Evolutionary conservation across 1,284 basidiomycete genomes (phyloP).

Genomic region (Malassezia psittaci): DNA sequence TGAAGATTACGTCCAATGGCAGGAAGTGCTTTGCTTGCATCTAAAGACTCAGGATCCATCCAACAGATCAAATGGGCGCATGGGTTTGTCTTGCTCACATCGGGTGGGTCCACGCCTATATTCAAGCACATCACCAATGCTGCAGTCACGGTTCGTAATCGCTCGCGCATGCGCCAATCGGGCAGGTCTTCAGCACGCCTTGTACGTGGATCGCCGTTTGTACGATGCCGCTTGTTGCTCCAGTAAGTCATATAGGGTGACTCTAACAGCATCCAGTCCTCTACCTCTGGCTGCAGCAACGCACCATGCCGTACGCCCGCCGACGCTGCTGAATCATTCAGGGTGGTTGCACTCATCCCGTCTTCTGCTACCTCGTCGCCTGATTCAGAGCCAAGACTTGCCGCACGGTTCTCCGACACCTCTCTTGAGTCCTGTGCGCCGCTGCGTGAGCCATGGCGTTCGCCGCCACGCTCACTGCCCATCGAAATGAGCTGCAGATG

Average conservation of each 20-base stretch:
- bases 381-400: neutral
- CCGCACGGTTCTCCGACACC: neutral
- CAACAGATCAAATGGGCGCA: conserved; percentile 92
- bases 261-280: conserved; percentile 43
- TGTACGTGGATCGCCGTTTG: conserved; percentile 70
- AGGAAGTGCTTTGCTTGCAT: conserved; percentile 49
- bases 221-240: conserved; percentile 64
- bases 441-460: neutral
- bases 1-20: conserved; percentile 82
- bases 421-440: neutral
- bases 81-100: conserved; percentile 91
- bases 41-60: conserved; percentile 85
- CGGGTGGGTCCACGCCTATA: conserved; percentile 93
- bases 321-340: too few relatives aligned
- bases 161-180: conserved; percentile 64
- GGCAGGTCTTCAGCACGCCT: conserved; percentile 57
- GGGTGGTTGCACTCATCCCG: too few relatives aligned
- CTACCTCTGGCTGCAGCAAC: conserved; percentile 36
- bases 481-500: too few relatives aligned
- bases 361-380: neutral
- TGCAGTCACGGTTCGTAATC: conserved; percentile 75
- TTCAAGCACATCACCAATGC: conserved; percentile 92
- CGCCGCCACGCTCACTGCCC: too few relatives aligned
- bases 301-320: conserved; percentile 37
- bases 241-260: conserved; percentile 43